A percentile compares a stretch with the other conserved stretches of the same genome.
phyloP scores from a whole-genome alignment of 148 eudicot genomes.

The Agrostemma githago region DNA sequence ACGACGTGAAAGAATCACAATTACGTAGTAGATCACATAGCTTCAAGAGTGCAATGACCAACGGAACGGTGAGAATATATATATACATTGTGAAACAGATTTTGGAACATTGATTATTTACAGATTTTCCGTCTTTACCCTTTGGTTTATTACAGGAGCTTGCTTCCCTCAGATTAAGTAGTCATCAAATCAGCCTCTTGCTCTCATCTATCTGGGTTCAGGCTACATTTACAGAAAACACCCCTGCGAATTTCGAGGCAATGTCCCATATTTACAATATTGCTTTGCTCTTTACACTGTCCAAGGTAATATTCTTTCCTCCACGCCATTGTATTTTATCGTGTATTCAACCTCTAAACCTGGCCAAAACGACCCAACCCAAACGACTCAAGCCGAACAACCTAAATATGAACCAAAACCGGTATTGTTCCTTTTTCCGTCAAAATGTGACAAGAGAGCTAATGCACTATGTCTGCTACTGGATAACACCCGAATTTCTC shows the following conservation, averaged over 20 bases:
- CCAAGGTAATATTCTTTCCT: conserved; percentile 45
- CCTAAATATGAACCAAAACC: background rate
- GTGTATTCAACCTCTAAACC: background rate
- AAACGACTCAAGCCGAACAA: background rate
- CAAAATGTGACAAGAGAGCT: background rate
- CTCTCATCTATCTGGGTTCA: conserved; percentile 91
- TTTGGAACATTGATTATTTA: background rate
- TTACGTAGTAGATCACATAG: conserved; percentile 37
- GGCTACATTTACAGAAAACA: conserved; percentile 53
- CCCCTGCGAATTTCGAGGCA: conserved; percentile 73
- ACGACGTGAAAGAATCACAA: conserved; percentile 24
- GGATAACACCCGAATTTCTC: conserved; percentile 17
- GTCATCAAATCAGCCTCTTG: conserved; percentile 81
- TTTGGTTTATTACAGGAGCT: conserved; percentile 38
- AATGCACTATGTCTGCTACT: background rate
- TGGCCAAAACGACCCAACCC: background rate
- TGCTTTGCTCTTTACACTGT: conserved; percentile 57
- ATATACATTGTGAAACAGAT: background rate
- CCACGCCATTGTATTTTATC: conserved; percentile 1
- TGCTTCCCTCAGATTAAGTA: conserved; percentile 67
- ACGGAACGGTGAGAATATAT: conserved; percentile 45
- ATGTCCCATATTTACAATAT: conserved; percentile 73
- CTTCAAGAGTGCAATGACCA: conserved; percentile 50
- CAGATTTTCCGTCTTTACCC: background rate
- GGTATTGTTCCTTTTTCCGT: background rate